Percentiles rank a stretch among this genome's conserved stretches.
phyloP scores from a whole-genome alignment of 805 yeast genomes.

The Yarrowia osloensis region DNA sequence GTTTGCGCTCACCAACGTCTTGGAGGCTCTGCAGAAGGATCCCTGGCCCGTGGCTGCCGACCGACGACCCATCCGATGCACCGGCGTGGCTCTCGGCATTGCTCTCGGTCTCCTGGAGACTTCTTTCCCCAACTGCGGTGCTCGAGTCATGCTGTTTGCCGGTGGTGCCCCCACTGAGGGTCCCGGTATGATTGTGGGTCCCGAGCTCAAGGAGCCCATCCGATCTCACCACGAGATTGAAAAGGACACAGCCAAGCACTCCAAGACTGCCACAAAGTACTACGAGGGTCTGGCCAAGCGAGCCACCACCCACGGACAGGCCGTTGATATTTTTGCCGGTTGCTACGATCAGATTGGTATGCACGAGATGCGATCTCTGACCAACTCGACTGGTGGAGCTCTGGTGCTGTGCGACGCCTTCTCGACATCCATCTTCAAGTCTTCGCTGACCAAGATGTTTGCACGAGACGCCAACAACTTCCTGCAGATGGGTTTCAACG shows the following conservation, averaged over 20 bases:
- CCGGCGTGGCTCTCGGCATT: constrained; percentile 88
- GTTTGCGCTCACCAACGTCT: constrained; percentile 73
- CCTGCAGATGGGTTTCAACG: constrained; percentile 88
- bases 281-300: constrained; percentile 72
- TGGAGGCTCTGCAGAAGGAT: constrained; percentile 75
- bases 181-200: constrained; percentile 92
- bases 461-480: constrained; percentile 84
- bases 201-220: constrained; percentile 90
- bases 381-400: constrained; percentile 86
- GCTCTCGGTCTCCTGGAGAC: constrained; percentile 82
- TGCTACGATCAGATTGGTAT: constrained; percentile 96
- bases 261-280: constrained; percentile 77
- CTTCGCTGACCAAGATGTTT: constrained; percentile 84
- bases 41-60: constrained; percentile 89
- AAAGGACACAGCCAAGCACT: constrained; percentile 83
- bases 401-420: constrained; percentile 86
- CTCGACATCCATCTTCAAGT: constrained; percentile 90
- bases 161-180: constrained; percentile 95
- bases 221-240: constrained; percentile 97
- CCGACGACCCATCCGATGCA: constrained; percentile 83
- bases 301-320: constrained; percentile 71
- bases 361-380: constrained; percentile 83
- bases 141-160: constrained; percentile 84
- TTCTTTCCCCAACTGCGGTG: constrained; percentile 73
- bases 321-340: constrained; percentile 88